A percentile compares a stretch with the other conserved stretches of the same genome.
These are phyloP conservation scores for Aspergillus novoparasiticus DNA, from an alignment of 2,329 filamentous ascomycete species.

Conservation along the genomic window DNA sequence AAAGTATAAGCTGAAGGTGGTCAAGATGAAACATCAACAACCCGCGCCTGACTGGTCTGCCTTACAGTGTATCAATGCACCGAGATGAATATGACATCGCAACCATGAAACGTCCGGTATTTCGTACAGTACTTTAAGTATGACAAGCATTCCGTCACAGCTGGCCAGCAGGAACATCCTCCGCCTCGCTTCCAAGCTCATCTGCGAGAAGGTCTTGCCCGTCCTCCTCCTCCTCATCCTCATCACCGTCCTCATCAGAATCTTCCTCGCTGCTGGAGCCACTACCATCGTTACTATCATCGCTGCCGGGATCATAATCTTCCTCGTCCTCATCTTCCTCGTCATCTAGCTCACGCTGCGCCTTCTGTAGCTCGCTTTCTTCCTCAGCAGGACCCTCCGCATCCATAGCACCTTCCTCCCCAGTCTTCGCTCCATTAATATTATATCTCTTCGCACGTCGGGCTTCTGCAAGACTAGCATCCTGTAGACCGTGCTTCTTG, in stretches of 20 bases:
- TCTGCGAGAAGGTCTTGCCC: slow-evolving; percentile 41
- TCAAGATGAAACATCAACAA: not conserved
- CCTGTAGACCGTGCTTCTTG: slow-evolving; percentile 62
- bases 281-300: slow-evolving; percentile 51
- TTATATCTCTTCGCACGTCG: slow-evolving; percentile 63
- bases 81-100: not conserved
- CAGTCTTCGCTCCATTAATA: slow-evolving; percentile 43
- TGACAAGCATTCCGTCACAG: slow-evolving; percentile 17
- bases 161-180: slow-evolving; percentile 40
- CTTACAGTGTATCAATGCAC: not conserved
- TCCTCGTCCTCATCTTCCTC: slow-evolving; percentile 54
- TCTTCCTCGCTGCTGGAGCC: slow-evolving; percentile 48
- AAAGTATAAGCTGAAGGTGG: not conserved
- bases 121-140: not conserved
- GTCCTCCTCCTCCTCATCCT: slow-evolving; percentile 34
- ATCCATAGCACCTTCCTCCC: slow-evolving; percentile 23
- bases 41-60: not conserved
- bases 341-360: slow-evolving; percentile 56
- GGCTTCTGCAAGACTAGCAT: slow-evolving; percentile 63
- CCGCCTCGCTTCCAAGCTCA: slow-evolving; percentile 49
- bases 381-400: slow-evolving; percentile 49
- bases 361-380: slow-evolving; percentile 60
- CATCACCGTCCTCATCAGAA: slow-evolving; percentile 41
- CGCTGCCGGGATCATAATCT: slow-evolving; percentile 55
- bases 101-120: not conserved